Evolutionary conservation across 2,329 filamentous ascomycete species (phyloP).

Genomic region (Hymenoscyphus salicellus): DNA sequence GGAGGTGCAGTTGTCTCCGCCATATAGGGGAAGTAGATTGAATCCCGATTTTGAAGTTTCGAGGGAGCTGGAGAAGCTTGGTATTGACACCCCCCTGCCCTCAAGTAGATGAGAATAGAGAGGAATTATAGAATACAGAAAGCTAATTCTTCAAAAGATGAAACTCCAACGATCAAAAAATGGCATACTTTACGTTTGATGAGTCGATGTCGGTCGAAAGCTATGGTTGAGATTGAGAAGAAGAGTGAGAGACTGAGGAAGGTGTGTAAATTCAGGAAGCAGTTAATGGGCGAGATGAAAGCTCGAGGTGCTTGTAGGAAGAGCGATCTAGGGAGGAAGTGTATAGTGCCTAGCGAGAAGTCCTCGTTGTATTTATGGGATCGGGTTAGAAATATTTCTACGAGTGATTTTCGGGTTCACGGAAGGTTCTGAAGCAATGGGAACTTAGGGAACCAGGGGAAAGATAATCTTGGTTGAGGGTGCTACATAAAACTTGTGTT

Average conservation of each 20-base stretch:
- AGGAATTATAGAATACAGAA: too few species aligned
- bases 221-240: background rate
- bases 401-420: too few species aligned
- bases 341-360: background rate
- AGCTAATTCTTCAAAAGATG: background rate
- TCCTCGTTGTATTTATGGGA: background rate
- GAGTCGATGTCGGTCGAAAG: background rate
- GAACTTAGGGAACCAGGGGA: too few species aligned
- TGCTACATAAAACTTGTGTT: too few species aligned
- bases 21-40: background rate
- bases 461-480: too few species aligned
- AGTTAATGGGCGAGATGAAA: background rate
- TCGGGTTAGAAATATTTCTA: too few species aligned
- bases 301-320: background rate
- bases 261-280: background rate
- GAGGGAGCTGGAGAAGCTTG: background rate
- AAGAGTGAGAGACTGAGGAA: background rate
- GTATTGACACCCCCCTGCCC: background rate
- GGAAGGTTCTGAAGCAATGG: too few species aligned
- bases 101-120: background rate
- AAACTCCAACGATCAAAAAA: background rate
- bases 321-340: background rate
- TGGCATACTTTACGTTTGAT: background rate
- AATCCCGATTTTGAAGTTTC: background rate
- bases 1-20: background rate